phyloP scores from a whole-genome alignment of 2,329 filamentous ascomycete genomes.

The Exophiala xenobiotica region DNA sequence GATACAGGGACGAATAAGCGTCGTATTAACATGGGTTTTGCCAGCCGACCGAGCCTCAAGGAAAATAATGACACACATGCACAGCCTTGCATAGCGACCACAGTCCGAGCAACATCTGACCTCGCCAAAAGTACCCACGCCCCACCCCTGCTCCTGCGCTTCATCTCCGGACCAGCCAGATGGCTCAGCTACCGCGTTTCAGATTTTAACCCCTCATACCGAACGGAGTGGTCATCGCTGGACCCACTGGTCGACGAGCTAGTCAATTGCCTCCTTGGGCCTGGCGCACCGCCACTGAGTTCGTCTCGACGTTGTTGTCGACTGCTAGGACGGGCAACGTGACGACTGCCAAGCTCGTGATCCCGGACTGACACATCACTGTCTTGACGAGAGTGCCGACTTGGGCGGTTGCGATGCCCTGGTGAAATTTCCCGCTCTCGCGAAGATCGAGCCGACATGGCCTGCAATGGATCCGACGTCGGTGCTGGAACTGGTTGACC shows the following conservation, averaged over 20 bases:
- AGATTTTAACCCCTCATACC: slow-evolving; percentile 25
- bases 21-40: not conserved
- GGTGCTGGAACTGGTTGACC: slow-evolving; percentile 52
- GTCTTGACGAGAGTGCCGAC: slow-evolving; percentile 61
- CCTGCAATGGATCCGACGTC: slow-evolving; percentile 50
- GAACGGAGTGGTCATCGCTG: slow-evolving; percentile 25
- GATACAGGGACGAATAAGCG: slow-evolving; percentile 1
- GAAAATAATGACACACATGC: not conserved
- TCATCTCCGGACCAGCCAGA: slow-evolving; percentile 24
- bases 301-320: slow-evolving; percentile 31
- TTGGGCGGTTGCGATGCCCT: slow-evolving; percentile 56
- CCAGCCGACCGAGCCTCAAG: not conserved
- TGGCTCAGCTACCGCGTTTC: slow-evolving; percentile 24
- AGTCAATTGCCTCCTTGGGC: slow-evolving; percentile 23
- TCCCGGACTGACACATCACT: slow-evolving; percentile 60
- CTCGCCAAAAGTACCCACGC: slow-evolving; percentile 5
- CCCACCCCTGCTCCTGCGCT: slow-evolving; percentile 6
- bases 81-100: not conserved
- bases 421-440: slow-evolving; percentile 51
- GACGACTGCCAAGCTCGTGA: slow-evolving; percentile 21
- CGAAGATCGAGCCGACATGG: slow-evolving; percentile 56
- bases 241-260: slow-evolving; percentile 26
- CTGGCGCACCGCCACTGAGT: slow-evolving; percentile 20
- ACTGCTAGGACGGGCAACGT: slow-evolving; percentile 30
- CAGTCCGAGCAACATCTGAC: not conserved